These are phyloP conservation scores for Neopestalotiopsis sp. DNA, from an alignment of 2,329 filamentous ascomycete genomes.

Conservation along the genomic window DNA sequence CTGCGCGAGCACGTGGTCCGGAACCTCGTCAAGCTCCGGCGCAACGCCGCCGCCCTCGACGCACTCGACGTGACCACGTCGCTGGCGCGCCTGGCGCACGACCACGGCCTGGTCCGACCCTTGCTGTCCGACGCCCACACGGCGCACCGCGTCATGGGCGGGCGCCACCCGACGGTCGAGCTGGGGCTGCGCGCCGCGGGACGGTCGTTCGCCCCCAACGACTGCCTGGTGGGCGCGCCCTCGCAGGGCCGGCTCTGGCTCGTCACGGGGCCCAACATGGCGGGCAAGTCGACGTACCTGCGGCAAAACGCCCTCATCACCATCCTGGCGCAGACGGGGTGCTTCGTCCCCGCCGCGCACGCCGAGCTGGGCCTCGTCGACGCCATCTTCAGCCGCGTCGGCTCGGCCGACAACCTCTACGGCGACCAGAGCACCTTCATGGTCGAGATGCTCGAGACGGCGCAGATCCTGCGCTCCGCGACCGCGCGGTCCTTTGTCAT, in stretches of 20 bases:
- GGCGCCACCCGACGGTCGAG: conserved; percentile 92
- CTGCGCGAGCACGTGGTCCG: conserved; percentile 79
- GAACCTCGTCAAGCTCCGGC: conserved; percentile 84
- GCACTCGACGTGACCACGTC: conserved; percentile 91
- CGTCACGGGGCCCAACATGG: conserved; percentile 95
- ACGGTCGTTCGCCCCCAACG: conserved; percentile 82
- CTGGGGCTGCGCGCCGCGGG: conserved; percentile 80
- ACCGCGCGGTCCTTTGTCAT: conserved; percentile 89
- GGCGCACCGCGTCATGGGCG: conserved; percentile 79
- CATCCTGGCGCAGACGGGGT: conserved; percentile 90
- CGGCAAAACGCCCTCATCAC: conserved; percentile 95
- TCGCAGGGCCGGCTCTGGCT: conserved; percentile 69
- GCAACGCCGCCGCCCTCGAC: conserved; percentile 89
- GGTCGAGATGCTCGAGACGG: conserved; percentile 99
- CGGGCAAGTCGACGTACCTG: conserved; percentile 93
- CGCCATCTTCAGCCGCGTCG: conserved; percentile 91
- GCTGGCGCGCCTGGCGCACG: conserved; percentile 79
- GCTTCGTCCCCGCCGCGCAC: conserved; percentile 87
- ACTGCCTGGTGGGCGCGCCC: conserved; percentile 78
- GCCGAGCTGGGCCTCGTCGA: conserved; percentile 92
- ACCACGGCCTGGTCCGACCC: conserved; percentile 77
- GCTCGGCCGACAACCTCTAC: conserved; percentile 94
- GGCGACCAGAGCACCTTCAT: conserved; percentile 97
- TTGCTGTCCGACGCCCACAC: conserved; percentile 57
- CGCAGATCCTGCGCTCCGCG: conserved; percentile 84